Evolutionary conservation across 352 stramenopile genomes (phyloP), one percentile per base, ranked within the genome.

Genomic region (Halophytophthora polymorphica): DNA sequence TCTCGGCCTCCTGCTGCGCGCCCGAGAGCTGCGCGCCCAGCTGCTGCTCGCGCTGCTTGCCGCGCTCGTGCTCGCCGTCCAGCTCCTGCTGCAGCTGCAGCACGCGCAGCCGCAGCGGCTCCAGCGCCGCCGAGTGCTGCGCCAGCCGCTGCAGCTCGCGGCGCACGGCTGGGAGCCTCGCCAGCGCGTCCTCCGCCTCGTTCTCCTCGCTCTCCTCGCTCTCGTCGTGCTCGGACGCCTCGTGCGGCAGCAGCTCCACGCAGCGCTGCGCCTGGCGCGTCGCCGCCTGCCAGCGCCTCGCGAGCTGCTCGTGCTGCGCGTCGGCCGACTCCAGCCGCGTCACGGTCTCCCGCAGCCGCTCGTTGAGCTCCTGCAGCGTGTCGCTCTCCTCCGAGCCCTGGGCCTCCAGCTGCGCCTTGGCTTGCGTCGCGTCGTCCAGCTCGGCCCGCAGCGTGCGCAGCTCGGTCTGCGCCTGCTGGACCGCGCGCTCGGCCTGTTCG

Each of bases 281-380:
- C 33, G 56, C 64, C 13, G 35, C 56, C 40, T 83, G 53, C 36
- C 59, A 78, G 19, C 67, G 56, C 1, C 48, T 48, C 6, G 61
- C 58, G 1, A 86, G 45, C n/a, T 77, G 70, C 8, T 78, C 50
- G 17, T 68, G 58, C 10, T 64, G 64, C 3, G 34, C 13, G 15
- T 71, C 59, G 0, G 58, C 45, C 2, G 73, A 55, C 1, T 77
- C 61, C 3, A 83, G 63, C 25, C 77, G 64, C 0, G 42, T 37
- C 31, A 78, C 45, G 3, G 69, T 66, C 18, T 71, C 42, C 3
- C 63, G 66, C n/a, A 90, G 50, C 43, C 86, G 56, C n/a, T 73
- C 62, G 29, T 81, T 88, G 23, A 86, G 48, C 22, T 83, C 69
- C 43, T 86, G 73, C 17, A 88, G 41, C 4, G 73, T 85, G 3